Conservation (phyloP, 2,329 filamentous ascomycete genomes). For the Aspergillus fijiensis region DNA sequence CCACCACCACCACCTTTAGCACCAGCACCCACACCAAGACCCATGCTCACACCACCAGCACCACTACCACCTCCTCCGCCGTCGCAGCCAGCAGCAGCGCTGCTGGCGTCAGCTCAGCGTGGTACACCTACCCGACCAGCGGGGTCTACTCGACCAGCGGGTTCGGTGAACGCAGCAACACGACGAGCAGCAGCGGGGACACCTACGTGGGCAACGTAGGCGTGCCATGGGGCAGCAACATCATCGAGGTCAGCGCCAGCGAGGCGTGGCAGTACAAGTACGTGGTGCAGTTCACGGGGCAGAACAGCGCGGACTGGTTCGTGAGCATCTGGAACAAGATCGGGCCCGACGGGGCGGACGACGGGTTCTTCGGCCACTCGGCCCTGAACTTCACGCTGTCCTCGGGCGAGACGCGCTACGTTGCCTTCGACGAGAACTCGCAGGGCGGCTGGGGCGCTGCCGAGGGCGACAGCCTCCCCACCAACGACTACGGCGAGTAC, state of each 20-base stretch:
- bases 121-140: constrained; percentile 25
- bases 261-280: constrained; percentile 38
- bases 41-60: background rate
- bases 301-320: constrained; percentile 32
- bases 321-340: constrained; percentile 44
- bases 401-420: constrained; percentile 33
- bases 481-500: constrained; percentile 31
- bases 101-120: constrained; percentile 14
- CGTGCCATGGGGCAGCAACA: constrained; percentile 43
- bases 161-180: constrained; percentile 34
- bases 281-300: constrained; percentile 34
- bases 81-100: constrained; percentile 4
- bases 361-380: constrained; percentile 38
- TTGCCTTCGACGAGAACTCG: constrained; percentile 41
- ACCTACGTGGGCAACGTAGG: constrained; percentile 39
- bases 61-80: constrained; percentile 2
- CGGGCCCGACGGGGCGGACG: constrained; percentile 34
- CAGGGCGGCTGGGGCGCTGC: constrained; percentile 40
- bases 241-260: constrained; percentile 34
- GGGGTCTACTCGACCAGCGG: constrained; percentile 23
- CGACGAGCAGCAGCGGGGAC: constrained; percentile 20
- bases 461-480: constrained; percentile 27
- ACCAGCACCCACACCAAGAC: constrained; percentile 4
- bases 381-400: constrained; percentile 34
- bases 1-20: constrained; percentile 9